A percentile compares a stretch with the other conserved stretches of the same genome.
Evolutionary conservation across 1,284 basidiomycete species (phyloP).

Genomic region (Pterula multifida): DNA sequence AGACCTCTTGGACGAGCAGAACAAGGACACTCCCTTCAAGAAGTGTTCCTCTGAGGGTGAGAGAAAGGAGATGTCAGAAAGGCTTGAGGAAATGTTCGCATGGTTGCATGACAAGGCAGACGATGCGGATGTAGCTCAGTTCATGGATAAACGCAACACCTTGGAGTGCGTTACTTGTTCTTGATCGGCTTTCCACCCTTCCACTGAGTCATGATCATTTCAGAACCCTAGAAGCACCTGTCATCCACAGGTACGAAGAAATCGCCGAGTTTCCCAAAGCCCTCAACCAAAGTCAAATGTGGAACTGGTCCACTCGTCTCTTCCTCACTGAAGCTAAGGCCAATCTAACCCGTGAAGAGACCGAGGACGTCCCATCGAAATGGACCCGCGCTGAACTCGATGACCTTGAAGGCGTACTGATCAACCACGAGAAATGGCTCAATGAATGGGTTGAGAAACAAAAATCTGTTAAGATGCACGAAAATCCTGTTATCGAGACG

Average conservation of each 20-base stretch:
- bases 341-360: slow-evolving; percentile 55
- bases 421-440: slow-evolving; percentile 75
- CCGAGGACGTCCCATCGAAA: slow-evolving; percentile 50
- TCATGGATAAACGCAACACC: slow-evolving; percentile 62
- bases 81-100: slow-evolving; percentile 57
- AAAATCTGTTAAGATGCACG: slow-evolving; percentile 54
- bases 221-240: slow-evolving; percentile 72
- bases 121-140: slow-evolving; percentile 60
- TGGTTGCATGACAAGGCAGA: slow-evolving; percentile 91
- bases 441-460: slow-evolving; percentile 72
- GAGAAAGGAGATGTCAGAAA: slow-evolving; percentile 48
- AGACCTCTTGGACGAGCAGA: slow-evolving; percentile 66
- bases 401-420: slow-evolving; percentile 58
- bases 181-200: neutral
- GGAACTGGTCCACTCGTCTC: slow-evolving; percentile 68
- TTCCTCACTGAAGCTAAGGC: slow-evolving; percentile 73
- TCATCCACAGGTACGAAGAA: slow-evolving; percentile 81
- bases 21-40: slow-evolving; percentile 58
- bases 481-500: slow-evolving; percentile 74
- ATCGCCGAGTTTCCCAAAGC: slow-evolving; percentile 63
- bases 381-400: slow-evolving; percentile 79
- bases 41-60: slow-evolving; percentile 71
- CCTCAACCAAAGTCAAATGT: slow-evolving; percentile 70
- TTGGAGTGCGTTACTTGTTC: slow-evolving; percentile 56
- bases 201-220: slow-evolving; percentile 1